Percentiles rank a stretch among this genome's conserved stretches.
phyloP scores from a whole-genome alignment of 2,329 filamentous ascomycete species.

The Nigrospora sphaerica region DNA sequence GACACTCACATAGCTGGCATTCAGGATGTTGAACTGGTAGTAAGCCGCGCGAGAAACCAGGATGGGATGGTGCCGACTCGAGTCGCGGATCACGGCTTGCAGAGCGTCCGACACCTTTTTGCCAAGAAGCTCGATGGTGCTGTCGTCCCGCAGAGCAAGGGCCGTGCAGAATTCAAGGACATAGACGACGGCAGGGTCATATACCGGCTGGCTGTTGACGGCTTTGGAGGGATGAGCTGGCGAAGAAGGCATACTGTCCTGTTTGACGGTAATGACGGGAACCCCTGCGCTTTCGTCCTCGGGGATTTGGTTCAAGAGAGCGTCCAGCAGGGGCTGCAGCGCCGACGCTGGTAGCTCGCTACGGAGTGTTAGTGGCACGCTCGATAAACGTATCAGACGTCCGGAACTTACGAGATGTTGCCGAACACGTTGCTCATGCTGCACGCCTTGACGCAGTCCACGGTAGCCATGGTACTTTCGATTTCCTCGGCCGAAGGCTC shows the following conservation, averaged over 20 bases:
- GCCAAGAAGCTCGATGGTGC: constrained; percentile 66
- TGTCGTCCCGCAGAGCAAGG: constrained; percentile 67
- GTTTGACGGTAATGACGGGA: constrained; percentile 76
- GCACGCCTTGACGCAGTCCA: constrained; percentile 90
- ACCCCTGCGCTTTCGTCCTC: constrained; percentile 69
- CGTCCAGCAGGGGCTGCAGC: constrained; percentile 58
- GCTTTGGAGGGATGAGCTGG: constrained; percentile 54
- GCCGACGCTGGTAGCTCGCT: constrained; percentile 56
- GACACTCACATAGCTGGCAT: constrained; percentile 71
- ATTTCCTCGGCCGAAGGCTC: constrained; percentile 96
- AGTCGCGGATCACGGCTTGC: constrained; percentile 75
- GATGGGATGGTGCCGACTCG: constrained; percentile 72
- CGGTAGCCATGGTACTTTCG: constrained; percentile 88
- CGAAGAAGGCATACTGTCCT: constrained; percentile 63
- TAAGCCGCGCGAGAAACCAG: constrained; percentile 77
- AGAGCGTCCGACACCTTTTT: constrained; percentile 74
- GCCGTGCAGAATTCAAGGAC: constrained; percentile 87
- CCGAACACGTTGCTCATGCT: constrained; percentile 74
- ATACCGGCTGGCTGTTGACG: constrained; percentile 50
- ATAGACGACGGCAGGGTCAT: constrained; percentile 83
- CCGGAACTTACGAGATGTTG: constrained; percentile 64
- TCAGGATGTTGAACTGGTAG: constrained; percentile 76
- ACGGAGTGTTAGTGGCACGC: constrained; percentile 6
- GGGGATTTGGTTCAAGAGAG: constrained; percentile 76
- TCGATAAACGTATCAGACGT: too few relatives aligned